Conservation (phyloP, 2,329 filamentous ascomycete genomes). For the Colletotrichum camelliae region DNA sequence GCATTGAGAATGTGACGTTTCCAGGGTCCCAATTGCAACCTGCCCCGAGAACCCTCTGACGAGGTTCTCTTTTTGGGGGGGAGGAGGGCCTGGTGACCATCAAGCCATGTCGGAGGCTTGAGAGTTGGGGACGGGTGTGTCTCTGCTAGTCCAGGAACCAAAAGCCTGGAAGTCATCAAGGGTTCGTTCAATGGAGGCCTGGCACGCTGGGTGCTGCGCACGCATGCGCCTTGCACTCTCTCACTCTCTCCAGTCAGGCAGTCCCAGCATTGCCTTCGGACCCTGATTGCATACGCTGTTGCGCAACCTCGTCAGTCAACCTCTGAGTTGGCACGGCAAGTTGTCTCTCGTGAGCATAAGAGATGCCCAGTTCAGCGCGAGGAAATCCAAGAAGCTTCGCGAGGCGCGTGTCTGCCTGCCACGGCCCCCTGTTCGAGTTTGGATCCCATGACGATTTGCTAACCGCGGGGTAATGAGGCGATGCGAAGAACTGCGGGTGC, state of each 20-base stretch:
- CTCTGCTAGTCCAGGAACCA: constrained; percentile 13
- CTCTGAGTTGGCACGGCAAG: constrained; percentile 15
- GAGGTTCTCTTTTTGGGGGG: background rate
- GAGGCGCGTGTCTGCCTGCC: constrained; percentile 2
- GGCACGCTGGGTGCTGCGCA: background rate
- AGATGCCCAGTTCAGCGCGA: background rate
- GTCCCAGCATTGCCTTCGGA: constrained; percentile 14
- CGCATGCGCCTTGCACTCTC: background rate
- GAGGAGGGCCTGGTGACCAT: constrained; percentile 1
- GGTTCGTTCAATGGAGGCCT: background rate
- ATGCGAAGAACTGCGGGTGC: background rate
- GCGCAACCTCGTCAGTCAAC: background rate
- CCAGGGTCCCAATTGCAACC: constrained; percentile 7
- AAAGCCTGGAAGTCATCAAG: background rate
- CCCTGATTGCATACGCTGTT: constrained; percentile 13
- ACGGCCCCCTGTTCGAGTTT: background rate
- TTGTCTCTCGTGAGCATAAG: constrained; percentile 11
- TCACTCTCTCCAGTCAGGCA: background rate
- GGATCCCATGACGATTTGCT: constrained; percentile 10
- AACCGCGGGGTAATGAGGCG: constrained; percentile 9
- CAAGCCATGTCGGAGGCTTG: background rate
- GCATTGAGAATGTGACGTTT: constrained; percentile 13
- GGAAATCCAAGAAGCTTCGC: background rate
- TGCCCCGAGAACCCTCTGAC: background rate
- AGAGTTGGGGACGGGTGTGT: constrained; percentile 4